Conservation (phyloP, 1,139 yeast genomes). For the Hemisphaericaspora xylofermentans region DNA sequence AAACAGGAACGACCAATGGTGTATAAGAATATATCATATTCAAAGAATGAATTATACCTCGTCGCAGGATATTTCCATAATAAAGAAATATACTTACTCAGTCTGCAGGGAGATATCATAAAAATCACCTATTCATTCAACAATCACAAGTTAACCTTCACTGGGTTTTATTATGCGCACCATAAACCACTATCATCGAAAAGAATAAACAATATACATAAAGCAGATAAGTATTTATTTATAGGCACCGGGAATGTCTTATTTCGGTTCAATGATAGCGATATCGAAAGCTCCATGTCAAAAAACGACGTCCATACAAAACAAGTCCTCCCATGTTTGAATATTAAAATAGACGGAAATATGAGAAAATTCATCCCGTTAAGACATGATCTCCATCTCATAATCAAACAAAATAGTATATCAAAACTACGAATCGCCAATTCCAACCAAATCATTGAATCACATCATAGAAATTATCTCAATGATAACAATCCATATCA, state of each 20-base stretch:
- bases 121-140: not conserved
- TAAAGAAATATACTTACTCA: not conserved
- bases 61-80: not conserved
- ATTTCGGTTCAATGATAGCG: not conserved
- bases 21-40: not conserved
- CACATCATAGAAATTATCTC: conserved; percentile 3
- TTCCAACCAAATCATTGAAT: not conserved
- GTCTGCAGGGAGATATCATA: conserved; percentile 2
- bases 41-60: not conserved
- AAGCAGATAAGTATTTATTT: not conserved
- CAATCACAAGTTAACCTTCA: not conserved
- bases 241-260: conserved; percentile 1
- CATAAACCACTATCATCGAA: not conserved
- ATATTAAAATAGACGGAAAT: not conserved
- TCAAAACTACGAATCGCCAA: not conserved
- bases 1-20: conserved; percentile 1
- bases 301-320: not conserved
- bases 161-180: not conserved
- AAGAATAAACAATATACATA: not conserved
- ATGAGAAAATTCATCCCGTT: conserved; percentile 1
- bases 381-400: not conserved
- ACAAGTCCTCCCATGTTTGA: not conserved
- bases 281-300: not conserved
- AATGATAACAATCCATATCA: conserved; percentile 14
- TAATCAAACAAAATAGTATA: conserved; percentile 2